These are phyloP conservation scores for Rhynchosporium agropyri DNA, from an alignment of 2,329 filamentous ascomycete genomes.

Conservation along the genomic window DNA sequence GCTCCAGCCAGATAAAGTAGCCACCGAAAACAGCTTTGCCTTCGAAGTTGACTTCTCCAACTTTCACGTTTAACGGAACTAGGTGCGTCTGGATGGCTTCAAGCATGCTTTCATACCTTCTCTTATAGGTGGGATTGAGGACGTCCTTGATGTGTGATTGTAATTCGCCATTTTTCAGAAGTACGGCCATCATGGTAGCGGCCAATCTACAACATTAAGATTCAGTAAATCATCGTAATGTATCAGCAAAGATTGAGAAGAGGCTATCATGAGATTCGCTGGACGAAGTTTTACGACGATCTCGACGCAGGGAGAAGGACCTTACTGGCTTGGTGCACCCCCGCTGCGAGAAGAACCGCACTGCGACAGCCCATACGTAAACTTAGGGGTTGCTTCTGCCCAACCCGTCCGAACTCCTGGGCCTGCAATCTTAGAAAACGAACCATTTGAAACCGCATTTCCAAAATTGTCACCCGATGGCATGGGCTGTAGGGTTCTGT, in stretches of 20 bases:
- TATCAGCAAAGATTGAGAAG: not conserved
- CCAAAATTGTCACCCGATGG: conserved; percentile 65
- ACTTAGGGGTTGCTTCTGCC: conserved; percentile 70
- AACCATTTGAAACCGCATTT: conserved; percentile 82
- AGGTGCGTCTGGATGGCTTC: conserved; percentile 61
- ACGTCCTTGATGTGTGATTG: conserved; percentile 48
- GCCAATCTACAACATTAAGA: conserved; percentile 41
- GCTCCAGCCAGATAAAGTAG: conserved; percentile 81
- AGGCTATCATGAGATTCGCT: not conserved
- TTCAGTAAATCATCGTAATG: no score
- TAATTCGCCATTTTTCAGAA: conserved; percentile 51
- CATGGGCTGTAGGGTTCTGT: conserved; percentile 65
- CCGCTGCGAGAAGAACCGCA: conserved; percentile 59
- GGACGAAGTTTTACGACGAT: not conserved
- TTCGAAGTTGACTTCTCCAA: conserved; percentile 47
- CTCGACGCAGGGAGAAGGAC: not conserved
- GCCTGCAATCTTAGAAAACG: conserved; percentile 84
- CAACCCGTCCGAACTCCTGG: conserved; percentile 87
- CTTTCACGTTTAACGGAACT: conserved; percentile 60
- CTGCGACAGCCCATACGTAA: conserved; percentile 56
- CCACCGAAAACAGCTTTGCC: conserved; percentile 65
- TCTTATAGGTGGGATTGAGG: conserved; percentile 51
- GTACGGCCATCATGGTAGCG: conserved; percentile 53
- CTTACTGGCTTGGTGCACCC: conserved; percentile 55
- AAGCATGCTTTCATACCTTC: conserved; percentile 56